Percentiles rank a stretch among this genome's conserved stretches.
phyloP scores from a whole-genome alignment of 495 filamentous ascomycete genomes.

The Neurospora sublineolata region DNA sequence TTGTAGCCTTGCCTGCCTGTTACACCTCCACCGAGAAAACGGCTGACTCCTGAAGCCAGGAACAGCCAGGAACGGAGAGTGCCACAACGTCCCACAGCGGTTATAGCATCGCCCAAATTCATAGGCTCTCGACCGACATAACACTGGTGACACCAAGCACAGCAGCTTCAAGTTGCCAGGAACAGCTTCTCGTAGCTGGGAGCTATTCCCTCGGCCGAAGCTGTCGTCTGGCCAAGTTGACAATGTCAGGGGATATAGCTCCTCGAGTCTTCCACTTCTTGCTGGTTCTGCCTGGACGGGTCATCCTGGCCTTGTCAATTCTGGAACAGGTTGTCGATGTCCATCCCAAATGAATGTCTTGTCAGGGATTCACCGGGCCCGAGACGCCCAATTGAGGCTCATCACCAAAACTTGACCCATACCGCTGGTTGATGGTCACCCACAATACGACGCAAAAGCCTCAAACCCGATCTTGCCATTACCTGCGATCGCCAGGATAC shows the following conservation, averaged over 20 bases:
- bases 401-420: background rate
- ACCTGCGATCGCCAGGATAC: background rate
- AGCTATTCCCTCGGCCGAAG: background rate
- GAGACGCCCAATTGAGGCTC: background rate
- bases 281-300: background rate
- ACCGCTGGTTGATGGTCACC: background rate
- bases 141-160: background rate
- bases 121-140: background rate
- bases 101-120: background rate
- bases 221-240: background rate
- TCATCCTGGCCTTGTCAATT: background rate
- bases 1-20: background rate
- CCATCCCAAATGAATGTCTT: background rate
- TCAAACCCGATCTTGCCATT: background rate
- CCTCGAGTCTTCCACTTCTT: background rate
- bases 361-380: background rate
- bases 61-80: background rate
- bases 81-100: background rate
- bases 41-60: background rate
- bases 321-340: background rate
- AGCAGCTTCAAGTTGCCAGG: background rate
- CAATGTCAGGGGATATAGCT: background rate
- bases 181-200: background rate
- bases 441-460: background rate
- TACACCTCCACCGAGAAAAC: background rate